Conservation (phyloP, 129 eudicot species). For the Pulicaria dysenterica region DNA sequence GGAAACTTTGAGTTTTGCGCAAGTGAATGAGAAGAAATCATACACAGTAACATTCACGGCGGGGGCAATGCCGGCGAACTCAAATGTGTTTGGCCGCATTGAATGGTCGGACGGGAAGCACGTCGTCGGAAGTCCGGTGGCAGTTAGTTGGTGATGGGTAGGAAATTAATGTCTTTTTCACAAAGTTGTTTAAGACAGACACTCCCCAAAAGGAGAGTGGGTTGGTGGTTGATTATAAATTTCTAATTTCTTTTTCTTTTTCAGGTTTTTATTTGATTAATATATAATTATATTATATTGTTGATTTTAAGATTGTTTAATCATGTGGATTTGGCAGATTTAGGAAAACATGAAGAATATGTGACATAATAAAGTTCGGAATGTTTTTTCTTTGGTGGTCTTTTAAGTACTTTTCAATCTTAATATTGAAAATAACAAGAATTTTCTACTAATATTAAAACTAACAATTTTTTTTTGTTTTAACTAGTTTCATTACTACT, state of each 20-base stretch:
- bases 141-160: slow-evolving; percentile 74
- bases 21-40: slow-evolving; percentile 70
- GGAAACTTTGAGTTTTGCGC: slow-evolving; percentile 46
- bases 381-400: slow-evolving; percentile 34
- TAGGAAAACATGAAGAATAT: slow-evolving; percentile 36
- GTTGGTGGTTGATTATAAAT: slow-evolving; percentile 31
- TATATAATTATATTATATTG: slow-evolving; percentile 21
- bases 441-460: not conserved
- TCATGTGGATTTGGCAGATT: slow-evolving; percentile 15
- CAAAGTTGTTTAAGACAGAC: slow-evolving; percentile 28
- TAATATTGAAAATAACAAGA: not conserved
- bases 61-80: slow-evolving; percentile 50
- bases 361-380: slow-evolving; percentile 32
- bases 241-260: slow-evolving; percentile 9
- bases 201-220: slow-evolving; percentile 36
- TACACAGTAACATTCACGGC: slow-evolving; percentile 70
- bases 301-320: slow-evolving; percentile 22
- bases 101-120: slow-evolving; percentile 95
- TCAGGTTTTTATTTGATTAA: slow-evolving; percentile 17
- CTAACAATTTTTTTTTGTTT: too few relatives aligned
- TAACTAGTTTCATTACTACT: too few relatives aligned
- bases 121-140: slow-evolving; percentile 81
- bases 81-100: slow-evolving; percentile 72
- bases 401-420: not conserved
- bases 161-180: slow-evolving; percentile 24